Percentiles rank a stretch among this genome's conserved stretches.
Evolutionary conservation across 2,329 filamentous ascomycete genomes (phyloP).

Genomic region (Pestalotiopsis fici): DNA sequence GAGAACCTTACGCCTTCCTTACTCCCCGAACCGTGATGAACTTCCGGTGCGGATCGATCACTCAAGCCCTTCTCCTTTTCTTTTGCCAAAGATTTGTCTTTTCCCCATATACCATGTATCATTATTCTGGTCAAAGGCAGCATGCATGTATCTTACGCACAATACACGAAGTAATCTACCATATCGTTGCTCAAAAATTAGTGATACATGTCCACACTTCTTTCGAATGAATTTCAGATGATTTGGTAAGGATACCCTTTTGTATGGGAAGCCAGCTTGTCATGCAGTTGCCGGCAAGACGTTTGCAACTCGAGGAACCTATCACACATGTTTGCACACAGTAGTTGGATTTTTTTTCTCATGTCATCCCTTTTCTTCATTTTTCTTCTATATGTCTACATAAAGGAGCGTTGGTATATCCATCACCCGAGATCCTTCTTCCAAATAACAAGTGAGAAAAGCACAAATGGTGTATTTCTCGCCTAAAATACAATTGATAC

Average conservation of each 20-base stretch:
- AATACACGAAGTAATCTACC: neutral
- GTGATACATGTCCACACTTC: neutral
- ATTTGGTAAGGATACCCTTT: no score
- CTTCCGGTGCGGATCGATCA: neutral
- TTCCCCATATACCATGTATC: neutral
- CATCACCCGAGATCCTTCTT: neutral
- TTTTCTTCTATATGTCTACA: neutral
- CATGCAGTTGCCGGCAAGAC: no score
- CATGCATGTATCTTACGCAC: neutral
- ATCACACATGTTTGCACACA: no score
- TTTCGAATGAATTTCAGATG: no score
- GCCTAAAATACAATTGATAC: neutral
- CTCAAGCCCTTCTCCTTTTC: no score
- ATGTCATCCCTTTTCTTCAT: neutral
- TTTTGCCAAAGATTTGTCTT: neutral
- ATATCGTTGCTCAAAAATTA: neutral
- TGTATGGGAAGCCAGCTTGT: no score
- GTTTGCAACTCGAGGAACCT: no score
- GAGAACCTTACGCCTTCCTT: neutral
- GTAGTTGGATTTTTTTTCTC: no score
- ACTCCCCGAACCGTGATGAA: neutral
- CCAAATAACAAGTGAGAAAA: neutral
- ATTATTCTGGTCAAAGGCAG: neutral
- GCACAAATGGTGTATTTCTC: neutral
- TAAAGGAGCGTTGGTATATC: neutral